These are phyloP conservation scores for Alloascoidea africana DNA, from an alignment of 805 yeast species.

Conservation along the genomic window DNA sequence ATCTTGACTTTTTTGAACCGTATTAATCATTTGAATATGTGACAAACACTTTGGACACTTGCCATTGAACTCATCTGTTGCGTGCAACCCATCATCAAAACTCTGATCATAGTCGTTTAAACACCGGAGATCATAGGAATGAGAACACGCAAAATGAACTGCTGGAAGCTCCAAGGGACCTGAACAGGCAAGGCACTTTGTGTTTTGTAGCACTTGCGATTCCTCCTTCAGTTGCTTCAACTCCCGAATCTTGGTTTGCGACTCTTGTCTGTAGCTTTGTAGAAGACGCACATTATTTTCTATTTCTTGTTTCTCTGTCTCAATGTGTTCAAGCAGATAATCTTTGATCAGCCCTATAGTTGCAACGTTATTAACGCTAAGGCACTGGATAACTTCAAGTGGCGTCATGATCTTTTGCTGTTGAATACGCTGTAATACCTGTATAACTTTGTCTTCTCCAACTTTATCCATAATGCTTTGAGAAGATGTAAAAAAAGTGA, in stretches of 20 bases:
- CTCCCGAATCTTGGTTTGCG: constrained; percentile 34
- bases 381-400: constrained; percentile 57
- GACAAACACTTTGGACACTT: constrained; percentile 67
- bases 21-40: constrained; percentile 52
- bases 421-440: constrained; percentile 38
- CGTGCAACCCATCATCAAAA: constrained; percentile 11
- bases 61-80: constrained; percentile 5
- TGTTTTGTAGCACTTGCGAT: constrained; percentile 42
- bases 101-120: constrained; percentile 19
- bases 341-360: constrained; percentile 62
- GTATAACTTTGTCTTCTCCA: constrained; percentile 32
- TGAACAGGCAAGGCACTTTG: constrained; percentile 52
- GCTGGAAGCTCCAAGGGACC: constrained; percentile 60
- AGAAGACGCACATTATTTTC: constrained; percentile 52
- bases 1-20: constrained; percentile 42
- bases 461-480: constrained; percentile 33
- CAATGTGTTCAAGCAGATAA: constrained; percentile 46
- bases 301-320: constrained; percentile 46
- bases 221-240: constrained; percentile 33
- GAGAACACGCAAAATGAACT: constrained; percentile 74
- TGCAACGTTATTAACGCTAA: constrained; percentile 46
- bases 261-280: constrained; percentile 52
- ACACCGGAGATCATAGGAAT: constrained; percentile 77
- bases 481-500: constrained; percentile 46
- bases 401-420: constrained; percentile 46